Base-by-base conservation (phyloP, 352 stramenopile species). In the Phytophthora sojae region DNA sequence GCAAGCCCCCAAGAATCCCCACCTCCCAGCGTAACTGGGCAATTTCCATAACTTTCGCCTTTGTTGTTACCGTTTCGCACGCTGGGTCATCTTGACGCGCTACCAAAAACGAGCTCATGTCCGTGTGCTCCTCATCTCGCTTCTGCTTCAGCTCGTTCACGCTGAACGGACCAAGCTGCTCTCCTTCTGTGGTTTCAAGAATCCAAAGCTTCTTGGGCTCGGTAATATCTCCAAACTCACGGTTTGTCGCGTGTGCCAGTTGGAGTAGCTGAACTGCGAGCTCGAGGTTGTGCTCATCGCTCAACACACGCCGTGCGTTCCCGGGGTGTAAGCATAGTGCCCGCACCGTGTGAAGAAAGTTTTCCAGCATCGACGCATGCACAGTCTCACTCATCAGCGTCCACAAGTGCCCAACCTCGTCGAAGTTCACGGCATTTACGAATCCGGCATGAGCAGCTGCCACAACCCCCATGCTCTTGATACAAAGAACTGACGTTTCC, bases 1-100 rank as follows among this genome's bases (percentile, higher is more conserved):
- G 61, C 3, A 94, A 56, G 9, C 52, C 58, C 6, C 86, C 82
- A 12, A 81, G 71, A 59, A 95, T 85, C 0, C 69, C 82, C 9
- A 95, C 60, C 71, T 96, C 85, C 89, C 89, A 96, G 5, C 88
- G 86, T 15, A 96, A 70, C 63, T 96, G 89, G 25, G 82, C 63
- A 7, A 88, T 89, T n/a, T 92, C 77, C 68, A 91, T 82, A 44
- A 93, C 35, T 21, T 71, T 85, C 19, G 21, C 63, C n/a, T 79
- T 81, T 15, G 49, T 52, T 9, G 62, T 44, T 1, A 66, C 52
- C 4, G 76, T 42, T 55, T 86, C 63, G 14, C 77, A 83, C 4
- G 81, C 63, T 29, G 66, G 64, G 32, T 89, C 82, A 29, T 79
- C 66, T 39, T 71, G 60, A 2, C 80, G 67, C 62, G 56, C 73